Evolutionary conservation across 495 filamentous ascomycete genomes (phyloP).

Genomic region (Peziza echinospora): DNA sequence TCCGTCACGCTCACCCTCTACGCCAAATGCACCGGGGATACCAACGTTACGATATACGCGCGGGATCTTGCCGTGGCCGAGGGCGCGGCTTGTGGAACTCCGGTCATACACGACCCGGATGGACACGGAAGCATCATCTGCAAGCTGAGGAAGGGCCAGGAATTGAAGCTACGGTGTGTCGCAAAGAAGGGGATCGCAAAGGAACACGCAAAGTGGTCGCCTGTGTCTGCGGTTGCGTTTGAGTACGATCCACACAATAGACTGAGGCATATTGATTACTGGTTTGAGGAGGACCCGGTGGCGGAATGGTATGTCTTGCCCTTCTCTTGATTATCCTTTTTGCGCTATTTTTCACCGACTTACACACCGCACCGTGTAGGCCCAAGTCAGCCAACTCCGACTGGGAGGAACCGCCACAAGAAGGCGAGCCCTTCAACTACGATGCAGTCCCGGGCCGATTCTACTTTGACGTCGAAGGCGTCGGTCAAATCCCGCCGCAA

Average conservation of each 20-base stretch:
- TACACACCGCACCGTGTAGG: conserved; percentile 27
- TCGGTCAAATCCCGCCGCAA: conserved; percentile 71
- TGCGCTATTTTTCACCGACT: not conserved
- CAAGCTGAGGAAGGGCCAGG: conserved; percentile 72
- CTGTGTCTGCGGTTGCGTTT: conserved; percentile 76
- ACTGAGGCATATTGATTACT: conserved; percentile 66
- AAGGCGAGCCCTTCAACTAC: conserved; percentile 74
- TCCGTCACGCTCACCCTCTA: conserved; percentile 62
- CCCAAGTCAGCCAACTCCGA: conserved; percentile 64
- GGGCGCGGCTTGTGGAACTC: conserved; percentile 48
- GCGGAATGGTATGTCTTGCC: conserved; percentile 60
- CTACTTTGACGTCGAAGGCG: conserved; percentile 81
- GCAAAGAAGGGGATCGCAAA: conserved; percentile 98
- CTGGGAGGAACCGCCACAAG: conserved; percentile 63
- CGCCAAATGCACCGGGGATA: conserved; percentile 58
- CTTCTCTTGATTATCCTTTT: not conserved
- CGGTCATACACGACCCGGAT: conserved; percentile 67
- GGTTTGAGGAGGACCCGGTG: conserved; percentile 71
- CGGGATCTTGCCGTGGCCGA: conserved; percentile 51
- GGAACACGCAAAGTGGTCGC: conserved; percentile 95
- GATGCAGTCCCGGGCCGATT: conserved; percentile 66
- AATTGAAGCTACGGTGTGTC: conserved; percentile 69
- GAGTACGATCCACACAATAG: conserved; percentile 97
- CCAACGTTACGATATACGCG: conserved; percentile 77
- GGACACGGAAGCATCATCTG: conserved; percentile 61